Conservation (phyloP, 345 rosid genomes). For the Populus deltoides region DNA sequence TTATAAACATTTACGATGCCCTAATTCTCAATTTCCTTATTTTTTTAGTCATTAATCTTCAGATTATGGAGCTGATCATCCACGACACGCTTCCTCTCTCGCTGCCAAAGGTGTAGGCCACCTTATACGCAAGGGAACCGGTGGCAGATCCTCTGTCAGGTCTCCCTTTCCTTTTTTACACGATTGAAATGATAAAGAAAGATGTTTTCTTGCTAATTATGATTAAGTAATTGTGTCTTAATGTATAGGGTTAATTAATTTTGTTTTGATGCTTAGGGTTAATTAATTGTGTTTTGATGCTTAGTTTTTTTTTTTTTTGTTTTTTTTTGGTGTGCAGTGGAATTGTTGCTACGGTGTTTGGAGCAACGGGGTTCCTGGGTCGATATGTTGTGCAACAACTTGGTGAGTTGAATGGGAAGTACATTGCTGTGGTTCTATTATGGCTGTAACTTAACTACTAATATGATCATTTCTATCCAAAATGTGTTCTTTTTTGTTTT, state of each 20-base stretch:
- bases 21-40: background rate
- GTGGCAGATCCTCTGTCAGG: constrained; percentile 99
- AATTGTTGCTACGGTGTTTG: constrained; percentile 89
- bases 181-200: background rate
- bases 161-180: constrained; percentile 12
- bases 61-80: constrained; percentile 62
- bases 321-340: constrained; percentile 50
- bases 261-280: too few species aligned
- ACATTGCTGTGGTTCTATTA: background rate
- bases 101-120: constrained; percentile 65
- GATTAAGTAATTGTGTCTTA: too few species aligned
- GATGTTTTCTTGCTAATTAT: background rate
- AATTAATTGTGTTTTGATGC: too few species aligned
- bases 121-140: constrained; percentile 96
- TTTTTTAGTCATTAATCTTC: constrained; percentile 8
- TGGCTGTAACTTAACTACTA: background rate
- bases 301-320: background rate
- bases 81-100: constrained; percentile 62
- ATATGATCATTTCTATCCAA: background rate
- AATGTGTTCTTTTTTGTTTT: background rate
- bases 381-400: constrained; percentile 98
- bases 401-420: constrained; percentile 49
- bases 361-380: constrained; percentile 98
- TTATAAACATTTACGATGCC: background rate
- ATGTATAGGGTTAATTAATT: too few species aligned